These are phyloP conservation scores for Parafenestella ontariensis DNA, from an alignment of 2,329 filamentous ascomycete genomes.

Conservation along the genomic window DNA sequence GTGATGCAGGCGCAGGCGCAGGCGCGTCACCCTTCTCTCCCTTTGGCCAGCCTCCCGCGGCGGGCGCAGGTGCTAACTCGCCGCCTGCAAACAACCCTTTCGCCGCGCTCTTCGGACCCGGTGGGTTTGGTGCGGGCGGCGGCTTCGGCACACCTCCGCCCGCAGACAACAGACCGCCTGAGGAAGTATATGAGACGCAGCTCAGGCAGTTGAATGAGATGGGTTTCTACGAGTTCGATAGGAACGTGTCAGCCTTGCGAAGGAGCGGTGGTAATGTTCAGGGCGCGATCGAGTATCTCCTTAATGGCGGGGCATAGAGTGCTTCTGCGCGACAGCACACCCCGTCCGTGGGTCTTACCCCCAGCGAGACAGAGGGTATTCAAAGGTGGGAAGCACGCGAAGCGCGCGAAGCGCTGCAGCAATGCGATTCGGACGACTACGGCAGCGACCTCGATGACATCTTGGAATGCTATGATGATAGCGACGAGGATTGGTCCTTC, in stretches of 20 bases:
- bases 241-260: constrained; percentile 86
- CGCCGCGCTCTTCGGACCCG: constrained; percentile 55
- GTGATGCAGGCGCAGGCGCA: constrained; percentile 47
- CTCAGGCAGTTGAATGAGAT: constrained; percentile 95
- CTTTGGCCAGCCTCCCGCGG: constrained; percentile 57
- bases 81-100: constrained; percentile 47
- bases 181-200: constrained; percentile 91
- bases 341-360: not conserved
- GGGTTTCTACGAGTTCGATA: constrained; percentile 97
- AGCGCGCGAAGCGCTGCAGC: constrained; percentile 1
- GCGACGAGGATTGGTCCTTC: constrained; percentile 14
- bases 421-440: constrained; percentile 6
- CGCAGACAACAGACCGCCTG: constrained; percentile 83
- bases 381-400: not conserved
- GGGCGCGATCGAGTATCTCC: constrained; percentile 81
- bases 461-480: constrained; percentile 10
- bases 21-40: constrained; percentile 47
- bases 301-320: constrained; percentile 41
- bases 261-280: constrained; percentile 93
- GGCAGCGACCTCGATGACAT: constrained; percentile 9
- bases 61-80: constrained; percentile 33
- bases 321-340: constrained; percentile 7
- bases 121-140: constrained; percentile 48
- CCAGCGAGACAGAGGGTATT: constrained; percentile 1
- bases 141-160: constrained; percentile 57